Evolutionary conservation across 345 rosid genomes (phyloP).

Genomic region (Psidium guajava): DNA sequence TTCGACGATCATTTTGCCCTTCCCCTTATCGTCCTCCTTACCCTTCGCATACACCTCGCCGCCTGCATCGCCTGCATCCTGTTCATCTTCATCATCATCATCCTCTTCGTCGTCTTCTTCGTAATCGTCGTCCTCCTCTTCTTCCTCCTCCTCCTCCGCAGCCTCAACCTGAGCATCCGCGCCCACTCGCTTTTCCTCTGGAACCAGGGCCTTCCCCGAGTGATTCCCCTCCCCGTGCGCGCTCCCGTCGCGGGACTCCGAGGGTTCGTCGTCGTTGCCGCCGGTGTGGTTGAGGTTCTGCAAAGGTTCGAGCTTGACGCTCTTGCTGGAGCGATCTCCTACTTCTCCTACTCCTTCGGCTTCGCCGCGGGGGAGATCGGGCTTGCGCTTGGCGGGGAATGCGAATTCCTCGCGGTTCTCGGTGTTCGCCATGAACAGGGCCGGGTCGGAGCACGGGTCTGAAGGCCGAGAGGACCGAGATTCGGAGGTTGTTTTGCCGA

Average conservation of each 20-base stretch:
- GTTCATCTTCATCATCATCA: not conserved
- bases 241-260: not conserved
- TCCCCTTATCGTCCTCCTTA: conserved; percentile 22
- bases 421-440: not conserved
- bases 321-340: not conserved
- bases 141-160: not conserved
- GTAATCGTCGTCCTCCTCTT: not conserved
- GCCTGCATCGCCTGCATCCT: conserved; percentile 1
- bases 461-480: not conserved
- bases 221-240: not conserved
- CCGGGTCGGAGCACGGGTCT: not conserved
- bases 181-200: not conserved
- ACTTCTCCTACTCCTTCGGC: not conserved
- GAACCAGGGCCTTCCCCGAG: not conserved
- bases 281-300: not conserved
- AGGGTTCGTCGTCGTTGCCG: not conserved
- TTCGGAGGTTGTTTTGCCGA: not conserved
- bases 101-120: not conserved
- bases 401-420: not conserved
- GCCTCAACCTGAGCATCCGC: not conserved
- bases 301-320: not conserved
- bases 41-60: conserved; percentile 5
- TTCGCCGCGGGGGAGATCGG: conserved; percentile 1
- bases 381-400: conserved; percentile 6
- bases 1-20: conserved; percentile 11